Base-by-base conservation (phyloP, 192 early-diverging fungal species). In the Rhizophagus prolifer region DNA sequence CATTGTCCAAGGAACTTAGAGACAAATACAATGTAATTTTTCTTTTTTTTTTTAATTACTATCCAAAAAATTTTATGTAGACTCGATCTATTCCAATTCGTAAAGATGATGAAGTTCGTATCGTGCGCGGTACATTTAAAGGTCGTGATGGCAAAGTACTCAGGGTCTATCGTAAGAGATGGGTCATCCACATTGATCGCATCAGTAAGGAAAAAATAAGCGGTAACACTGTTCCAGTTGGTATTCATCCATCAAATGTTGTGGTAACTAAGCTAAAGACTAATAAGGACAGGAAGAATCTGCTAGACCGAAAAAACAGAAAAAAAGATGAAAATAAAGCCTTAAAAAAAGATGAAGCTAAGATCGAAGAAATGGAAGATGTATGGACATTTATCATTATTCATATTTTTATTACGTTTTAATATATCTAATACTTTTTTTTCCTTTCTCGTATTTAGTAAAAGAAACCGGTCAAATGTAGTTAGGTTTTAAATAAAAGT, bases 231-330 rank as follows among this genome's bases (percentile, higher is more conserved):
- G 94, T 95, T 63, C 91, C 90, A 74, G 89, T 98, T 85, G 94
- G 94, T 79, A 90, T 99, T 86, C 94, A 97, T 91, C 97, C 98
- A 78, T 98, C 96, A 86, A 99, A 99, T 88, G 98, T 99, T 71
- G 90, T 95, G 77, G 91, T 99, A 90, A 96, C 91, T 83, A 93
- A 93, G 82, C 85, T 97, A 81, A 92, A 98, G 92, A 80, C 98
- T 76, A 94, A 97, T 91, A 96, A 96, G 90, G 97, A 97, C 92
- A 94, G 98, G 82, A 90, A 92, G 89, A 83, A 82, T 76, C 84
- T 98, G 80, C 88, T 99, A 65, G 91, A 90, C 80, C 93, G 96
- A 87, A 99, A 99, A 93, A 92, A 86, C 74, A 81, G 84, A 78
- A 38, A 31, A 26, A 58, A 54, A 16, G 41, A 64, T 23, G 62